These are phyloP conservation scores for Macadamia integrifolia DNA, from an alignment of 164 flowering plant genomes.

Conservation along the genomic window DNA sequence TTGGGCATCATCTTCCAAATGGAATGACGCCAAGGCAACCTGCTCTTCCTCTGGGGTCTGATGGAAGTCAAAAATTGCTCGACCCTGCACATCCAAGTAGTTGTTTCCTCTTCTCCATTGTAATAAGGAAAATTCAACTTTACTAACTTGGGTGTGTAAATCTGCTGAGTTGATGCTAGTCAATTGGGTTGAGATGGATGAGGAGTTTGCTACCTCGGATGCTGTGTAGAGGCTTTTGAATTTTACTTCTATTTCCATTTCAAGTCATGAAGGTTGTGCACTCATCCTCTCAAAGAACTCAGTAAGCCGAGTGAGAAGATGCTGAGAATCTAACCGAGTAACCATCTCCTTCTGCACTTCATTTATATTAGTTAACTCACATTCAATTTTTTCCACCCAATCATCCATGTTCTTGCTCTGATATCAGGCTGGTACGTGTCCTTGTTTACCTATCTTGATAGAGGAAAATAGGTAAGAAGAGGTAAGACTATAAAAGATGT, in stretches of 20 bases:
- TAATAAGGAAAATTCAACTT: not conserved
- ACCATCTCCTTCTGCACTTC: too few species aligned
- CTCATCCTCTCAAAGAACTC: not conserved
- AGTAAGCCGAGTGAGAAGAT: not conserved
- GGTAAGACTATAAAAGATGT: too few species aligned
- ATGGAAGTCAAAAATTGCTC: not conserved
- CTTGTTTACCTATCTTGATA: too few species aligned
- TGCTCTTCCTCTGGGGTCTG: not conserved
- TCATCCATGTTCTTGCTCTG: slow-evolving; percentile 4
- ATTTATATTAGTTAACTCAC: not conserved
- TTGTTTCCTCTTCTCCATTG: not conserved
- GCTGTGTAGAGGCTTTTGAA: too few species aligned
- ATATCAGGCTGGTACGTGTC: not conserved
- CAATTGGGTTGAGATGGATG: not conserved
- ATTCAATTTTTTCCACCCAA: not conserved
- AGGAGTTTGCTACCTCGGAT: not conserved
- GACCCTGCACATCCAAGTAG: not conserved
- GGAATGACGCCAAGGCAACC: not conserved
- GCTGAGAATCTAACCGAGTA: too few species aligned
- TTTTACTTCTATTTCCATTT: too few species aligned
- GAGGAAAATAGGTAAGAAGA: too few species aligned
- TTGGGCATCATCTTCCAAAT: not conserved
- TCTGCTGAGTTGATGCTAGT: too few species aligned
- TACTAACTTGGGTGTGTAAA: too few species aligned
- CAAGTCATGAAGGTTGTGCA: too few species aligned